These are phyloP conservation scores for Helenozyma baotianmanensis DNA, from an alignment of 805 yeast species.

Conservation along the genomic window DNA sequence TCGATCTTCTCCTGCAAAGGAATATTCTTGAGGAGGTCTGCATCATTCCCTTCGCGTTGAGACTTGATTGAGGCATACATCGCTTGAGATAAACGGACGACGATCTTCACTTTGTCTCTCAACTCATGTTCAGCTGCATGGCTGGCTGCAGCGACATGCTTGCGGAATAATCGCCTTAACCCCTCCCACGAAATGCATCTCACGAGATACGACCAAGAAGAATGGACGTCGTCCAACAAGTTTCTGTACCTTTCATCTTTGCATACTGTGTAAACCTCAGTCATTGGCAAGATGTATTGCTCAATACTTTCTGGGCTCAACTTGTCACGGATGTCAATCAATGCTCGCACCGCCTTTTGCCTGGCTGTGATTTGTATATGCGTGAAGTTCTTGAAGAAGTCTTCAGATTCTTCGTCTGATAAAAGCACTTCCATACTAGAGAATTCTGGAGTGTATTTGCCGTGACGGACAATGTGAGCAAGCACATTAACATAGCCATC, in stretches of 20 bases:
- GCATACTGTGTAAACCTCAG: slow-evolving; percentile 72
- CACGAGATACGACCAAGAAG: slow-evolving; percentile 56
- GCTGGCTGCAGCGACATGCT: slow-evolving; percentile 53
- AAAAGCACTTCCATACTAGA: slow-evolving; percentile 59
- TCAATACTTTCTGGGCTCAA: slow-evolving; percentile 59
- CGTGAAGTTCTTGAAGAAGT: slow-evolving; percentile 69
- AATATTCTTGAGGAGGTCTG: slow-evolving; percentile 15
- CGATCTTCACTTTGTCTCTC: slow-evolving; percentile 54
- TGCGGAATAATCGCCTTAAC: slow-evolving; percentile 65
- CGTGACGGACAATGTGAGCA: slow-evolving; percentile 52
- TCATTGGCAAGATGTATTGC: slow-evolving; percentile 77
- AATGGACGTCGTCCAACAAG: slow-evolving; percentile 61
- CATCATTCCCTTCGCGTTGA: slow-evolving; percentile 8
- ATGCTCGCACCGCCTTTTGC: slow-evolving; percentile 71
- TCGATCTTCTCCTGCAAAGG: slow-evolving; percentile 28
- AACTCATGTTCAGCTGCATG: slow-evolving; percentile 36
- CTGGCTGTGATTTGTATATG: slow-evolving; percentile 87
- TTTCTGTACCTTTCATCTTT: slow-evolving; percentile 54
- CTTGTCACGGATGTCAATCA: slow-evolving; percentile 44
- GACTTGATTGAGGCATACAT: slow-evolving; percentile 32
- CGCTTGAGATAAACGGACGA: slow-evolving; percentile 54
- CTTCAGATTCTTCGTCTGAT: slow-evolving; percentile 75
- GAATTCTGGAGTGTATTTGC: slow-evolving; percentile 46
- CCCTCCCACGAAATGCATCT: slow-evolving; percentile 71
- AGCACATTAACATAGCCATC: slow-evolving; percentile 67